Evolutionary conservation across 148 eudicot species (phyloP), one percentile per base, ranked within the genome.

Genomic region (Vaccinium vitisidaea): DNA sequence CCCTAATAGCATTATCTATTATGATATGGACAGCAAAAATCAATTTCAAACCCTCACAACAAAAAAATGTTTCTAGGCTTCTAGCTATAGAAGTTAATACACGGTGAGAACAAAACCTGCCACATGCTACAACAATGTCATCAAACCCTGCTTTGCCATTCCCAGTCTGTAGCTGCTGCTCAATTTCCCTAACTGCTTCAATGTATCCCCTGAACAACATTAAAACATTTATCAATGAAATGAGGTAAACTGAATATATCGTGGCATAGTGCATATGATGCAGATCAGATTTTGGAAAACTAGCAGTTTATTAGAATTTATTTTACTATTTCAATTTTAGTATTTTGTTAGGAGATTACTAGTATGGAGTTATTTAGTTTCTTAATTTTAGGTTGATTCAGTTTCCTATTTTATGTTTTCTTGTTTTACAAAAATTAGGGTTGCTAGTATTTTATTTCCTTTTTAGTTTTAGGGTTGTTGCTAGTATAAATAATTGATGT

Each of bases 41-140:
- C 18, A 75, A 9, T 52, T 59, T 14, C 76, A 75, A 58, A 36
- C 53, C 36, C 10, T 56, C 36, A 54, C 50, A 52, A 80, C 19
- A 85, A 59, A 21, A 21, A 74, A 16, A 76, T 83, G 19, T 27
- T 56, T 79, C 39, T 46, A 75, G 81, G 19, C 46, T 71, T 79
- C 39, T 46, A 75, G 81, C 15, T 50, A 58, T 32, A 32, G 76
- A 83, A 70, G 9, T 25, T 54, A 59, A 73, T 39, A 58, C 8
- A 67, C 27, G 67, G 77, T 77, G 84, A 79, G 86, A 83, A 73
- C 15, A 25, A 86, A 76, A 97, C 99, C 98, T 97, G 87, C 99
- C 99, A 89, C 98, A 95, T 80, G 99, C 99, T 69, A 93, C 98
- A 82, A 94, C 93, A 83, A 97, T 93, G 89, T 97, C 98, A 91